phyloP scores from a whole-genome alignment of 805 yeast species.

The Priceomyces haplophilus region DNA sequence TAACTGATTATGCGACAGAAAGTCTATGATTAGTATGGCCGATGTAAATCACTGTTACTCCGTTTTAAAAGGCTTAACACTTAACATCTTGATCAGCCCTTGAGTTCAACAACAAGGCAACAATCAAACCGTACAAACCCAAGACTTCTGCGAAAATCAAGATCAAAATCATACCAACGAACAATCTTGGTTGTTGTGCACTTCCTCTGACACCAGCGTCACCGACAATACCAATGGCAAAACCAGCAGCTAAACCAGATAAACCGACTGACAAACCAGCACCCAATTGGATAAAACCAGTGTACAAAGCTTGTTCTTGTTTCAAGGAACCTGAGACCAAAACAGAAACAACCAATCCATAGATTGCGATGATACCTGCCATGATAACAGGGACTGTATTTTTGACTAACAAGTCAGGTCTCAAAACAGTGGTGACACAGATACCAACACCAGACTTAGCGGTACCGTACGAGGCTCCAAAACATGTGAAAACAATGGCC shows the following conservation, averaged over 20 bases:
- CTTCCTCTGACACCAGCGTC: conserved; percentile 99
- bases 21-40: background rate
- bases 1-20: conserved; percentile 1
- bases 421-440: conserved; percentile 94
- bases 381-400: conserved; percentile 95
- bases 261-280: conserved; percentile 97
- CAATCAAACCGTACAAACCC: conserved; percentile 98
- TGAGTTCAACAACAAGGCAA: conserved; percentile 95
- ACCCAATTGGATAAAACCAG: conserved; percentile 97
- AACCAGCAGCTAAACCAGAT: conserved; percentile 97
- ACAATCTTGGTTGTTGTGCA: conserved; percentile 96
- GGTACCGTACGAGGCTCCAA: conserved; percentile 99
- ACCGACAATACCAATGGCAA: conserved; percentile 98
- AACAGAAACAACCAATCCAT: conserved; percentile 95
- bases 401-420: conserved; percentile 93
- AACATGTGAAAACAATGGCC: conserved; percentile 97
- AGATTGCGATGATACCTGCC: conserved; percentile 99
- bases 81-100: conserved; percentile 53
- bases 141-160: conserved; percentile 98
- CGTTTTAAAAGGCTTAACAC: background rate
- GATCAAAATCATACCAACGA: conserved; percentile 97
- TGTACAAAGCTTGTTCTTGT: conserved; percentile 89
- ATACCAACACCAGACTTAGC: conserved; percentile 99
- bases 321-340: conserved; percentile 85
- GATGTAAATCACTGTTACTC: background rate